Evolutionary conservation across 768 basidiomycete species (phyloP).

Genomic region (Gymnopilus junonius): DNA sequence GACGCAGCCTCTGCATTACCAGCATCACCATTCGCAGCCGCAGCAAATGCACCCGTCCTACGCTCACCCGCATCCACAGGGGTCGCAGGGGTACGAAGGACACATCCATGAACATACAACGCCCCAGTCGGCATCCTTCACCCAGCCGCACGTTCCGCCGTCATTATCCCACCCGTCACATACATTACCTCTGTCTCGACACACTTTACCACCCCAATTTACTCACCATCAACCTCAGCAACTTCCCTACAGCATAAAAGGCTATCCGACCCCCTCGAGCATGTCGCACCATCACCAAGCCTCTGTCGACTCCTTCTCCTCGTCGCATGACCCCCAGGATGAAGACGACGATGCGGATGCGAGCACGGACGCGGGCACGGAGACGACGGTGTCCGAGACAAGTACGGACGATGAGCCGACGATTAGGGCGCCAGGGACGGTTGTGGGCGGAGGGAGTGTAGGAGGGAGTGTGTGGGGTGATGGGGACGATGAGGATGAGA

Average conservation of each 20-base stretch:
- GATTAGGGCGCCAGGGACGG: constrained; percentile 26
- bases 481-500: constrained; percentile 15
- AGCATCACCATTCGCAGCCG: constrained; percentile 9
- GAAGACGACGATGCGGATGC: constrained; percentile 28
- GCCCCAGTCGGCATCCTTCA: constrained; percentile 1
- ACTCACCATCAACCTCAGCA: background rate
- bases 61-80: constrained; percentile 7
- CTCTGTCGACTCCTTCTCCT: background rate
- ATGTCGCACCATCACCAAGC: no score
- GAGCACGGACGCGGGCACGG: constrained; percentile 34
- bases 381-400: constrained; percentile 27
- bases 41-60: constrained; percentile 14
- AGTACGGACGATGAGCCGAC: constrained; percentile 35
- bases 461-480: constrained; percentile 26
- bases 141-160: background rate
- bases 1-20: constrained; percentile 1
- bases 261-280: no score
- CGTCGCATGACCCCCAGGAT: background rate
- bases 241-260: background rate
- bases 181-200: no score
- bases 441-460: constrained; percentile 23
- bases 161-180: background rate
- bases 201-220: background rate
- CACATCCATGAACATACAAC: background rate
- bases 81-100: background rate